These are phyloP conservation scores for Scheffersomyces stipitis DNA, from an alignment of 805 yeast species.

Conservation along the genomic window DNA sequence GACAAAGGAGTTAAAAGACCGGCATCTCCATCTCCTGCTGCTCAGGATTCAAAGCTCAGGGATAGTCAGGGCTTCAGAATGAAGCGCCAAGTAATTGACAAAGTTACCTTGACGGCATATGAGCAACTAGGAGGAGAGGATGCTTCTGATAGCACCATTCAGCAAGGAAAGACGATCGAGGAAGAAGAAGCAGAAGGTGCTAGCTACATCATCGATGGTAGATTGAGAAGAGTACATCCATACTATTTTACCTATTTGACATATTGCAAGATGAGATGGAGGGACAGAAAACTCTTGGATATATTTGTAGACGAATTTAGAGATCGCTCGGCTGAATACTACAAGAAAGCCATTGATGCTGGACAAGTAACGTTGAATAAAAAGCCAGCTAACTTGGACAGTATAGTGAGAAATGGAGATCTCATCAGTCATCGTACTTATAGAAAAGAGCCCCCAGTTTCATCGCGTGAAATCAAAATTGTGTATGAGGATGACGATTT, in stretches of 20 bases:
- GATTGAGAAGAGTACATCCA: slow-evolving; percentile 73
- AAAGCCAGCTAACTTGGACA: slow-evolving; percentile 59
- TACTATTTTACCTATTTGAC: slow-evolving; percentile 89
- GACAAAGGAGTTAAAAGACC: neutral
- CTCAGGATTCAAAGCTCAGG: slow-evolving; percentile 17
- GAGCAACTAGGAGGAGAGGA: slow-evolving; percentile 39
- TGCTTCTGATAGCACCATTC: slow-evolving; percentile 15
- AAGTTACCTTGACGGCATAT: slow-evolving; percentile 39
- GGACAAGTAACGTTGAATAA: slow-evolving; percentile 81
- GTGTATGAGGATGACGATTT: slow-evolving; percentile 74
- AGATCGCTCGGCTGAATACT: slow-evolving; percentile 68
- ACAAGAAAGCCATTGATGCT: slow-evolving; percentile 44
- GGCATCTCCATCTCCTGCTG: neutral
- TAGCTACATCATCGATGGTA: slow-evolving; percentile 54
- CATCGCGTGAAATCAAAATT: slow-evolving; percentile 56
- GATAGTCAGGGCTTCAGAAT: slow-evolving; percentile 51
- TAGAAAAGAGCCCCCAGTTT: slow-evolving; percentile 88
- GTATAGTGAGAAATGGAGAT: slow-evolving; percentile 78
- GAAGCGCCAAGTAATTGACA: slow-evolving; percentile 45
- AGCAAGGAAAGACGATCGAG: slow-evolving; percentile 35
- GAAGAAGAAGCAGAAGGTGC: slow-evolving; percentile 64
- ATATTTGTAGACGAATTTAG: slow-evolving; percentile 84
- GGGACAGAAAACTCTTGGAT: slow-evolving; percentile 76
- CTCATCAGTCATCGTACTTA: slow-evolving; percentile 75
- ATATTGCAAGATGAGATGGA: slow-evolving; percentile 89